Evolutionary conservation across 257 asterid genomes (phyloP).

Genomic region (Scutellaria minor): DNA sequence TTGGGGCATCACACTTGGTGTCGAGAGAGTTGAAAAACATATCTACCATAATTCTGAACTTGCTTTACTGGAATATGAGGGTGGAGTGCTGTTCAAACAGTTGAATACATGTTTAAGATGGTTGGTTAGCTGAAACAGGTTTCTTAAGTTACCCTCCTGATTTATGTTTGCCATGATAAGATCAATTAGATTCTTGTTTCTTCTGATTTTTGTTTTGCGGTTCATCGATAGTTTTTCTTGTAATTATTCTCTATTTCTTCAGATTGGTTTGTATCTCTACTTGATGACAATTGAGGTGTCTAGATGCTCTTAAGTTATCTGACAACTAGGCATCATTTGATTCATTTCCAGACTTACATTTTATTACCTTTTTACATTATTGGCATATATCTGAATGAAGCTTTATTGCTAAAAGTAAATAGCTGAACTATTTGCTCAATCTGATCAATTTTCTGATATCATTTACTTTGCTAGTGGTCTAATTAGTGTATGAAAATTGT

Average conservation of each 20-base stretch:
- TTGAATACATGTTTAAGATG: neutral
- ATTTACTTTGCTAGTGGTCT: neutral
- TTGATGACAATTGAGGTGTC: neutral
- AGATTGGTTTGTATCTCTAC: neutral
- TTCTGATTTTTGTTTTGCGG: neutral
- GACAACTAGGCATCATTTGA: neutral
- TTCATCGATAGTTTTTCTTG: neutral
- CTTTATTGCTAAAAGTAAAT: constrained; percentile 6
- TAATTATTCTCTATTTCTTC: constrained; percentile 13
- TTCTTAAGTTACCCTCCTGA: neutral
- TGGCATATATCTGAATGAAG: neutral
- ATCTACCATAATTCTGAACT: neutral
- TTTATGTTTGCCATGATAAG: too few species aligned
- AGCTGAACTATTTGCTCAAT: neutral
- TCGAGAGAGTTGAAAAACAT: constrained; percentile 17
- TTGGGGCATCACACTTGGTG: neutral
- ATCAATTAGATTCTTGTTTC: too few species aligned
- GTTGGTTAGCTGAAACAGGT: neutral
- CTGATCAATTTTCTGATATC: neutral
- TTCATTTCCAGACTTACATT: neutral
- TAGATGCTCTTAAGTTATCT: neutral
- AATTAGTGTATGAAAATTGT: neutral
- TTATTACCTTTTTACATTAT: neutral
- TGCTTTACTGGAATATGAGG: constrained; percentile 3
- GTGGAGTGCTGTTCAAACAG: neutral